Conservation (phyloP, 1,284 basidiomycete species). For the Ganoderma lingzhi region DNA sequence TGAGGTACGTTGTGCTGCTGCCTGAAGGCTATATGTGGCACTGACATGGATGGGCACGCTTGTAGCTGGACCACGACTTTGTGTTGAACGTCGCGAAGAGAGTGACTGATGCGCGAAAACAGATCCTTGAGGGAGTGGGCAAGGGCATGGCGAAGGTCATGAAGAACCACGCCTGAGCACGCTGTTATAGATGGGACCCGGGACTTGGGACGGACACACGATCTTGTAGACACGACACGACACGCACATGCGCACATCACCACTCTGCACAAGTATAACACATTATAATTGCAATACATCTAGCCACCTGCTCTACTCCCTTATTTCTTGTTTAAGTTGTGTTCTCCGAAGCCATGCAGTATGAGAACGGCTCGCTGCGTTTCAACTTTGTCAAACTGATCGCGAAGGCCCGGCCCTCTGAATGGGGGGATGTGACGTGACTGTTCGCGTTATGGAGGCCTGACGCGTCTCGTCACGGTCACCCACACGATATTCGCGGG, state of each 20-base stretch:
- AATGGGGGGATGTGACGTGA: conserved; percentile 19
- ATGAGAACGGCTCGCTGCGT: too few relatives aligned
- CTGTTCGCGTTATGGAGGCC: conserved; percentile 14
- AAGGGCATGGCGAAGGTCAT: conserved; percentile 69
- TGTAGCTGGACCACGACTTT: conserved; percentile 72
- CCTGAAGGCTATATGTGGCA: conserved; percentile 10
- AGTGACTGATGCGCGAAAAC: conserved; percentile 71
- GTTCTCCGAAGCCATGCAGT: neutral
- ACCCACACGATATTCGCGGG: conserved; percentile 15
- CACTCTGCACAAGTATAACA: conserved; percentile 26
- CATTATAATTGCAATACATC: conserved; percentile 28
- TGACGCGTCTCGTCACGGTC: conserved; percentile 31
- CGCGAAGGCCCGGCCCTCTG: too few relatives aligned
- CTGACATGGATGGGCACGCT: neutral
- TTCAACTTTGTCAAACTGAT: too few relatives aligned
- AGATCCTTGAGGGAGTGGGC: conserved; percentile 72
- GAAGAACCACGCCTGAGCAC: conserved; percentile 49
- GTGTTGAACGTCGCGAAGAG: conserved; percentile 67
- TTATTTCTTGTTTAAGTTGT: neutral
- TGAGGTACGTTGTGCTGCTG: conserved; percentile 48
- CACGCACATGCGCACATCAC: conserved; percentile 25
- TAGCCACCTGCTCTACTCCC: neutral
- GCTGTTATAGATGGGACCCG: conserved; percentile 10
- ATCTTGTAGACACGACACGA: conserved; percentile 26
- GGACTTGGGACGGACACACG: conserved; percentile 24